A percentile compares a stretch with the other conserved stretches of the same genome.
These are phyloP conservation scores for Marvania coccoides DNA, from an alignment of 139 green algal genomes.

Conservation along the genomic window DNA sequence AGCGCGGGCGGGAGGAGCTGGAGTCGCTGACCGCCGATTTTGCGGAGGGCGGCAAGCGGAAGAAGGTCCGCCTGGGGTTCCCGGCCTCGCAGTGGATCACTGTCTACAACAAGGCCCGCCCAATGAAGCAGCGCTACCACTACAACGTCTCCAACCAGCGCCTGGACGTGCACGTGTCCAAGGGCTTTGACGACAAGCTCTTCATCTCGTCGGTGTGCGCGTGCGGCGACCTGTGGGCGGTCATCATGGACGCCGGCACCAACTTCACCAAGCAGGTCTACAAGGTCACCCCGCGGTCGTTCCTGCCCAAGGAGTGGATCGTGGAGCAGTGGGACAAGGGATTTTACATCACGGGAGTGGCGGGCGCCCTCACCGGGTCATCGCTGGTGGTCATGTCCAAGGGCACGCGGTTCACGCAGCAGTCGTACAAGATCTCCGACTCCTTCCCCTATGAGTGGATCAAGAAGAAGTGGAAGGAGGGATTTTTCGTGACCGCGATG, in stretches of 20 bases:
- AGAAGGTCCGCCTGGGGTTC: constrained; percentile 86
- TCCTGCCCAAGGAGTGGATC: constrained; percentile 72
- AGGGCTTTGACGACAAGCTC: constrained; percentile 90
- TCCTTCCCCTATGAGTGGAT: constrained; percentile 85
- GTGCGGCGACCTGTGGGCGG: constrained; percentile 85
- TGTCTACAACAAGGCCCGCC: constrained; percentile 89
- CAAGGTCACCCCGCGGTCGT: constrained; percentile 51
- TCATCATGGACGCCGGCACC: constrained; percentile 92
- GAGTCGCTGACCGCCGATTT: constrained; percentile 51
- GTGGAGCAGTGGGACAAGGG: constrained; percentile 81
- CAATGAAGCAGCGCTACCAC: constrained; percentile 99
- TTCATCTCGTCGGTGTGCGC: constrained; percentile 89
- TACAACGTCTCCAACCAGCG: constrained; percentile 94
- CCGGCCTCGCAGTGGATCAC: constrained; percentile 95
- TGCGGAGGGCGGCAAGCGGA: constrained; percentile 49
- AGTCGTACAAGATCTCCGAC: constrained; percentile 79
- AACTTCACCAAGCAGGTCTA: constrained; percentile 81
- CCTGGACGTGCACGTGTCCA: constrained; percentile 85
- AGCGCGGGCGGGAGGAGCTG: constrained; percentile 71
- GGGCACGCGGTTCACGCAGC: constrained; percentile 70
- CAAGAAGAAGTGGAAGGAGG: constrained; percentile 85
- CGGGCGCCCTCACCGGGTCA: constrained; percentile 28
- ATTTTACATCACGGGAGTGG: constrained; percentile 76
- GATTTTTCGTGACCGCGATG: constrained; percentile 73
- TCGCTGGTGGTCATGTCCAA: constrained; percentile 54